Base-by-base conservation (phyloP, 2,329 filamentous ascomycete species). In the Pestalotiopsis sp. region DNA sequence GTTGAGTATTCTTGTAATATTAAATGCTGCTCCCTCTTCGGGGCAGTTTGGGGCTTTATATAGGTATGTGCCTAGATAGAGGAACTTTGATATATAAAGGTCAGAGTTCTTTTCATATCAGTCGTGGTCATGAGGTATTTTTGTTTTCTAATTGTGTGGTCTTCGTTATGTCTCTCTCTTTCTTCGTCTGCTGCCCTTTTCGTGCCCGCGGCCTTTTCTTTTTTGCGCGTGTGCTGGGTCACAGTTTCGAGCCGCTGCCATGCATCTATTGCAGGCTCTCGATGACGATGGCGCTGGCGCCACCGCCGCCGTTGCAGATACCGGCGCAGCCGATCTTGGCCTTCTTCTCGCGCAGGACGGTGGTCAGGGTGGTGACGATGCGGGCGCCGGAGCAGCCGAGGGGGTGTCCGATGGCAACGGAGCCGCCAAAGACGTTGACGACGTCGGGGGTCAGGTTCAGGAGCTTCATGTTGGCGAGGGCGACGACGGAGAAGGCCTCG, bases 261-360 rank as follows among this genome's bases (percentile, higher is more conserved):
- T 68, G 64, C 41, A 67, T 67, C 55, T 82, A 88, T 82, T 88
- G 85, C 77, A 90, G 79, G 78, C 81, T 90, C 87, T 99, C 96
- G 76, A 99, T 90, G 71, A 99, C 93, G 74, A 99, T 85, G 69
- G 96, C 96, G 76, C 93, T 97, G 69, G 96, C 96, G 80, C 96
- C 96, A 76, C 96, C 96, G 68, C 96, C 96, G 73, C 96, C 96
- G 82, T 99, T 99, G 90, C 96, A 99, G 79, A 99, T 98, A 77
- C 93, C 96, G 52, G 93, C 95, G 77, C 91, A 93, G 68, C 96
- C 96, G 80, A 98, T 91, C 91, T 97, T 98, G 77, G 90, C 95
- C 81, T 94, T 93, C 87, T 95, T 96, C 81, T 96, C 92, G 81
- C 89, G 92, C 77, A 99, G 85, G 45, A 98, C 95, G 71, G 94